Percentiles rank a stretch among this genome's conserved stretches.
Evolutionary conservation across 2,329 filamentous ascomycete genomes (phyloP).

Genomic region (Meredithiella fracta): DNA sequence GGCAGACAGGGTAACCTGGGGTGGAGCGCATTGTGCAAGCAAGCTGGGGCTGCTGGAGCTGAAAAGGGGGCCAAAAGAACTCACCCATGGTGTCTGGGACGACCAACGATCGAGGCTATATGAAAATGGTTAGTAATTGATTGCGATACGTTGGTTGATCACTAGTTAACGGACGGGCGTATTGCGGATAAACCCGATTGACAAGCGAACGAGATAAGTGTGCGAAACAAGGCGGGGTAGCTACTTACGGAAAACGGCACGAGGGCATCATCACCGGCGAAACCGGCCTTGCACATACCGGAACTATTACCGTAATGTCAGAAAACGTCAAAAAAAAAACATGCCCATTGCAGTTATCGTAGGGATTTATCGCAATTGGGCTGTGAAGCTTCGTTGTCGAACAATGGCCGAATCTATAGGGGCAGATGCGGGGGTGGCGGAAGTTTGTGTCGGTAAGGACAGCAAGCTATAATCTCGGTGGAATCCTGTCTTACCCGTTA

Average conservation of each 20-base stretch:
- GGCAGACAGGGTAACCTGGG: constrained; percentile 3
- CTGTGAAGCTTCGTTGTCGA: neutral
- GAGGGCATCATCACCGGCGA: constrained; percentile 99
- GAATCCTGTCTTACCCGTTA: constrained; percentile 82
- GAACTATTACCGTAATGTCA: constrained; percentile 44
- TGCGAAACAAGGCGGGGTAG: constrained; percentile 24
- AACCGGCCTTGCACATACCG: constrained; percentile 99
- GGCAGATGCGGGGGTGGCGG: constrained; percentile 11
- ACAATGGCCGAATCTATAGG: constrained; percentile 13
- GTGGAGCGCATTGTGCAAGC: constrained; percentile 5
- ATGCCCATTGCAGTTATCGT: neutral
- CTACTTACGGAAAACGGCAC: constrained; percentile 97
- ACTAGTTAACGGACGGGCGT: neutral
- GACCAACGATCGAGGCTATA: constrained; percentile 94
- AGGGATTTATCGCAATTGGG: neutral
- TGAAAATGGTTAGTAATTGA: constrained; percentile 15
- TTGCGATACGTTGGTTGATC: neutral
- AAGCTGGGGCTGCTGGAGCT: neutral
- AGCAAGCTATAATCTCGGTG: constrained; percentile 19
- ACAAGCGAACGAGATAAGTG: constrained; percentile 2
- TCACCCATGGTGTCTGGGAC: constrained; percentile 99
- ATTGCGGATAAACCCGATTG: neutral
- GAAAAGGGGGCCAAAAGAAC: constrained; percentile 21
- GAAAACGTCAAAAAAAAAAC: constrained; percentile 3
- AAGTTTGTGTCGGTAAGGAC: constrained; percentile 23